Conservation (phyloP, 179 eudicot species). For the Nepenthes alata region DNA sequence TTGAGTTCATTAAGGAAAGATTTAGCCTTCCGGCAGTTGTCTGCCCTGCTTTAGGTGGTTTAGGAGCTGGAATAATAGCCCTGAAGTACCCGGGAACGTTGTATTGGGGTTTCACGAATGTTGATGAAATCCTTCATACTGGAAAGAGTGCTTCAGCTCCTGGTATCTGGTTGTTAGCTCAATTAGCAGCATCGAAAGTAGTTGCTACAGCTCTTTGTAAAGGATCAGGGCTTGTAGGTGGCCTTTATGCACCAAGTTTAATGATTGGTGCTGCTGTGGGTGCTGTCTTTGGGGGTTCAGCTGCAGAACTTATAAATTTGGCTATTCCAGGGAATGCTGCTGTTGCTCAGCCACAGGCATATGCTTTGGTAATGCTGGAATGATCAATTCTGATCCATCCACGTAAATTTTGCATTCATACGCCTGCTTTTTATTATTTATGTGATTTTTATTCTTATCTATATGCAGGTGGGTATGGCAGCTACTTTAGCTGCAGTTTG, state of each 20-base stretch:
- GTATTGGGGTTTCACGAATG: constrained; percentile 98
- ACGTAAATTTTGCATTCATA: background rate
- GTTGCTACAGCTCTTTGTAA: constrained; percentile 89
- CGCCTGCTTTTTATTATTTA: background rate
- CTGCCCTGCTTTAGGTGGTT: constrained; percentile 89
- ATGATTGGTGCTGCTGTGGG: constrained; percentile 99
- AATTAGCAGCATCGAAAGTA: constrained; percentile 87
- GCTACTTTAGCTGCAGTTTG: constrained; percentile 95
- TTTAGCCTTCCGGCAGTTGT: constrained; percentile 73
- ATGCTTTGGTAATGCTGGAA: constrained; percentile 55
- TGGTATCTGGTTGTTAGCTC: constrained; percentile 92
- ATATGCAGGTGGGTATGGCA: constrained; percentile 96
- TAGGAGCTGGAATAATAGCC: constrained; percentile 94
- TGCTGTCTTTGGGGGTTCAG: constrained; percentile 94
- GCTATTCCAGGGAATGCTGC: constrained; percentile 86
- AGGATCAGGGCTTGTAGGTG: constrained; percentile 98
- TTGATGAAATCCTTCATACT: constrained; percentile 93
- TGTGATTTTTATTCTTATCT: background rate
- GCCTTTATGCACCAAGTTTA: constrained; percentile 93
- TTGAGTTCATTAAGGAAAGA: constrained; percentile 69
- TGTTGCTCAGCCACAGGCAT: constrained; percentile 95
- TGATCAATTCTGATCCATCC: background rate
- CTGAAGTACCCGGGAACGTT: constrained; percentile 85
- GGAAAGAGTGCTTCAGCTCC: constrained; percentile 95
- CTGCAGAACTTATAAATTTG: constrained; percentile 68